Conservation (phyloP, 1,284 basidiomycete genomes). For the Puccinia novopanici region DNA sequence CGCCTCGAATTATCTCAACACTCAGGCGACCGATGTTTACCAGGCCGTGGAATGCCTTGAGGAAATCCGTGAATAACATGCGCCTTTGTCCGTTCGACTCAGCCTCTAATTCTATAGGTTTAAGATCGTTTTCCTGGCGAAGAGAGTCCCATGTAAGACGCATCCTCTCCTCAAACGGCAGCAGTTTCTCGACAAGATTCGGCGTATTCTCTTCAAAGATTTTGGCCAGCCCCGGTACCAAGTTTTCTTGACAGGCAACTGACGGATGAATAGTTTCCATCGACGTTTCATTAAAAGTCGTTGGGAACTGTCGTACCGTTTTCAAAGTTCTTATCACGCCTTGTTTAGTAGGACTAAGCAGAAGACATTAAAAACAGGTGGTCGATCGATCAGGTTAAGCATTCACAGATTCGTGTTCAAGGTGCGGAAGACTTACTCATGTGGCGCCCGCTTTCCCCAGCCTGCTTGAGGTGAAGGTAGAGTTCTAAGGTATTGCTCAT, state of each 20-base stretch:
- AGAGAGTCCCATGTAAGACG: conserved; percentile 20
- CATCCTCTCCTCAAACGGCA: conserved; percentile 44
- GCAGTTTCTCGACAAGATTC: conserved; percentile 19
- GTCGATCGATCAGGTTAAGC: not conserved
- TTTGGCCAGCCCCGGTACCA: conserved; percentile 16
- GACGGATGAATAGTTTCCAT: conserved; percentile 46
- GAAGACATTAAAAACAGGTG: not conserved
- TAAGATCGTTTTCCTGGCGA: not conserved
- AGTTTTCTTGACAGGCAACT: conserved; percentile 28
- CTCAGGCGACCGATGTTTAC: conserved; percentile 4
- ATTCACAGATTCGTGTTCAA: not conserved
- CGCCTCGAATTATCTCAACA: conserved; percentile 19
- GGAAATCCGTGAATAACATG: conserved; percentile 24
- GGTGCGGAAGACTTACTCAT: conserved; percentile 30
- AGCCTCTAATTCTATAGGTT: not conserved
- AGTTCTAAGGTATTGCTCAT: conserved; percentile 30
- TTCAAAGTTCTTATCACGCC: conserved; percentile 26
- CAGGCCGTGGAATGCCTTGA: conserved; percentile 9
- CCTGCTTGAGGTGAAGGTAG: conserved; percentile 19
- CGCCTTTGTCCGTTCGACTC: not conserved
- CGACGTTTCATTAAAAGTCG: conserved; percentile 9
- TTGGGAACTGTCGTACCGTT: conserved; percentile 40
- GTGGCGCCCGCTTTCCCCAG: conserved; percentile 36
- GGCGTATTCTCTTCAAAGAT: conserved; percentile 18
- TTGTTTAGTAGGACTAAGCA: conserved; percentile 22